A percentile compares a stretch with the other conserved stretches of the same genome.
phyloP scores from a whole-genome alignment of 495 filamentous ascomycete genomes.

The Penicillium nucicola region DNA sequence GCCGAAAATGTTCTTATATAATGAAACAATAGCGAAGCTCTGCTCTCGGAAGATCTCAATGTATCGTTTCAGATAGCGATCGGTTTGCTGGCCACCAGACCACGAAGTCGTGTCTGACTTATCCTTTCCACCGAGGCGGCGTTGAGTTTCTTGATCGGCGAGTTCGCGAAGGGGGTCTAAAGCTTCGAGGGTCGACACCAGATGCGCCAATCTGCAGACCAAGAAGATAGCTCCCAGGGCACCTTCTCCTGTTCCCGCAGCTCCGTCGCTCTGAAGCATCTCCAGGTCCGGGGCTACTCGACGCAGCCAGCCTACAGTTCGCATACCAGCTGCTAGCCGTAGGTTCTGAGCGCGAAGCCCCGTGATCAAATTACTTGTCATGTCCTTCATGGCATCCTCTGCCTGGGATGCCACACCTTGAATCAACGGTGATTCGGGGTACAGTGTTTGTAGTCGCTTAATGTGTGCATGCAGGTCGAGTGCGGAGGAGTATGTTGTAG shows the following conservation, averaged over 20 bases:
- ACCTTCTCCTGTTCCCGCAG: slow-evolving; percentile 50
- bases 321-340: slow-evolving; percentile 86
- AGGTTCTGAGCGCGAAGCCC: slow-evolving; percentile 72
- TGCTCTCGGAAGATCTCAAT: slow-evolving; percentile 98
- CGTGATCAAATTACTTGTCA: slow-evolving; percentile 81
- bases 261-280: slow-evolving; percentile 37
- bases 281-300: slow-evolving; percentile 81
- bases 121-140: slow-evolving; percentile 26
- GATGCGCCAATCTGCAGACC: slow-evolving; percentile 76
- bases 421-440: slow-evolving; percentile 74
- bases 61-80: slow-evolving; percentile 90
- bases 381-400: slow-evolving; percentile 82
- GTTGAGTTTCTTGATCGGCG: slow-evolving; percentile 78
- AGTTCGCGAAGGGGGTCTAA: slow-evolving; percentile 82
- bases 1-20: slow-evolving; percentile 88
- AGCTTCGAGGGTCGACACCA: slow-evolving; percentile 77
- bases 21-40: slow-evolving; percentile 88
- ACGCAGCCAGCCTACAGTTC: slow-evolving; percentile 88
- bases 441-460: slow-evolving; percentile 76
- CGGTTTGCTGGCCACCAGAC: slow-evolving; percentile 86
- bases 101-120: slow-evolving; percentile 41
- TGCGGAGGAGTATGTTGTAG: slow-evolving; percentile 84
- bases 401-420: slow-evolving; percentile 71
- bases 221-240: slow-evolving; percentile 81
- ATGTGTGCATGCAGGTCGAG: slow-evolving; percentile 94